Conservation (phyloP, 2,329 filamentous ascomycete genomes). For the Cadophora gregata region DNA sequence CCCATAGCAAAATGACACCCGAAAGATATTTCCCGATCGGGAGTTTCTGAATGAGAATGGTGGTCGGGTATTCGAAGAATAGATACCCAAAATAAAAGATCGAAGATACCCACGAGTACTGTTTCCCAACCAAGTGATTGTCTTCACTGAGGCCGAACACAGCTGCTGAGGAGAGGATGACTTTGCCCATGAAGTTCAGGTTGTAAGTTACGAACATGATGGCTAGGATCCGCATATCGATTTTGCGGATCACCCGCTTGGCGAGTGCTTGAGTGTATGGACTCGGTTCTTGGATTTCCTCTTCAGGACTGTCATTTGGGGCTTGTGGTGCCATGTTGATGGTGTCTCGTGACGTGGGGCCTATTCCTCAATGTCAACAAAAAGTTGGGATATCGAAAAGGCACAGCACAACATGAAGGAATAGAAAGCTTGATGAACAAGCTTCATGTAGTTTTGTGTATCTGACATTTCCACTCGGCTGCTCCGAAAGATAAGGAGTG, state of each 20-base stretch:
- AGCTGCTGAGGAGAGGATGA: slow-evolving; percentile 50
- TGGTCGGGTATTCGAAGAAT: slow-evolving; percentile 45
- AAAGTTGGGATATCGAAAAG: neutral
- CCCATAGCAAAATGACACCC: slow-evolving; percentile 44
- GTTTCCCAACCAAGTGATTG: slow-evolving; percentile 51
- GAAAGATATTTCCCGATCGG: slow-evolving; percentile 60
- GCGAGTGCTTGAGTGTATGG: slow-evolving; percentile 36
- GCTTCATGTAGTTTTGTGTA: neutral
- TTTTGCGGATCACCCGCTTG: slow-evolving; percentile 56
- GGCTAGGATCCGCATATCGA: slow-evolving; percentile 60
- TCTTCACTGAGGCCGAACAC: slow-evolving; percentile 56
- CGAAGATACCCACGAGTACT: slow-evolving; percentile 56
- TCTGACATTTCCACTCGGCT: neutral
- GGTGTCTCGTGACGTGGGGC: neutral
- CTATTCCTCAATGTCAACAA: neutral
- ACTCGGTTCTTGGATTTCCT: slow-evolving; percentile 27
- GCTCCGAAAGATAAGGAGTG: neutral
- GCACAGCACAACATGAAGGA: neutral
- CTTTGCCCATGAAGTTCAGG: slow-evolving; percentile 55
- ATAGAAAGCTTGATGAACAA: neutral
- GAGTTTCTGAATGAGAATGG: slow-evolving; percentile 57
- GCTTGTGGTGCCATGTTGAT: slow-evolving; percentile 15
- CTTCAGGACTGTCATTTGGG: slow-evolving; percentile 9
- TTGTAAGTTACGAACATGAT: slow-evolving; percentile 63
- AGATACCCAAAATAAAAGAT: slow-evolving; percentile 57